A percentile compares a stretch with the other conserved stretches of the same genome.
These are phyloP conservation scores for Skeletonema grethae DNA, from an alignment of 108 stramenopile species.

Conservation along the genomic window DNA sequence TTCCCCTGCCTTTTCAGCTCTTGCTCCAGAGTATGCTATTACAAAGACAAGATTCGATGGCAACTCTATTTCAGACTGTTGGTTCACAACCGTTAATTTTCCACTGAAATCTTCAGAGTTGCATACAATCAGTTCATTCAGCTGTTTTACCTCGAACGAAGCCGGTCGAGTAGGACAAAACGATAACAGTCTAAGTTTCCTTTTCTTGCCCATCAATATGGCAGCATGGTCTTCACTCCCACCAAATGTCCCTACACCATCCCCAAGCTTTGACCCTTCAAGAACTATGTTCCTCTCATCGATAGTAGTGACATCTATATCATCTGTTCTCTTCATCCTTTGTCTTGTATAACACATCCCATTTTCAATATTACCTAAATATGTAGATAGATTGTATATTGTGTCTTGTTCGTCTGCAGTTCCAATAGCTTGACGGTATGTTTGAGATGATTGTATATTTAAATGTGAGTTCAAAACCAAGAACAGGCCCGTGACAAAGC, in stretches of 20 bases:
- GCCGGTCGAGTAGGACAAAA: conserved; percentile 29
- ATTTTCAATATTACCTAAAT: conserved; percentile 39
- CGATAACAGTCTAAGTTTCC: conserved; percentile 11
- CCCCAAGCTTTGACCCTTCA: conserved; percentile 19
- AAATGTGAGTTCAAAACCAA: conserved; percentile 24
- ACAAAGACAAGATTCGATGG: conserved; percentile 26
- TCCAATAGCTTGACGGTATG: conserved; percentile 28
- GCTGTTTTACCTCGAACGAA: not conserved
- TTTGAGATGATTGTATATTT: not conserved
- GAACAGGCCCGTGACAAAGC: conserved; percentile 26
- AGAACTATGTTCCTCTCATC: not conserved
- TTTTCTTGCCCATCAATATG: conserved; percentile 15
- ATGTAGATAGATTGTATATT: conserved; percentile 25
- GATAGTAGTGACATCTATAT: not conserved
- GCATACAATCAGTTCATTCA: not conserved
- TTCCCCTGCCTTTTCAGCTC: conserved; percentile 33
- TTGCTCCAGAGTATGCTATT: conserved; percentile 30
- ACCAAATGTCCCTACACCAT: conserved; percentile 38
- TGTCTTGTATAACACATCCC: conserved; percentile 12
- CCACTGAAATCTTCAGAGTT: not conserved
- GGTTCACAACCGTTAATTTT: not conserved
- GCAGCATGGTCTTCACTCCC: conserved; percentile 41
- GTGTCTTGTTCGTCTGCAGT: not conserved
- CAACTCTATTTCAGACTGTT: conserved; percentile 8
- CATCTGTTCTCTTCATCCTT: not conserved